Percentiles rank a stretch among this genome's conserved stretches.
Conservation (phyloP, 1,139 yeast species). For the Yamadazyma diddensiae region DNA sequence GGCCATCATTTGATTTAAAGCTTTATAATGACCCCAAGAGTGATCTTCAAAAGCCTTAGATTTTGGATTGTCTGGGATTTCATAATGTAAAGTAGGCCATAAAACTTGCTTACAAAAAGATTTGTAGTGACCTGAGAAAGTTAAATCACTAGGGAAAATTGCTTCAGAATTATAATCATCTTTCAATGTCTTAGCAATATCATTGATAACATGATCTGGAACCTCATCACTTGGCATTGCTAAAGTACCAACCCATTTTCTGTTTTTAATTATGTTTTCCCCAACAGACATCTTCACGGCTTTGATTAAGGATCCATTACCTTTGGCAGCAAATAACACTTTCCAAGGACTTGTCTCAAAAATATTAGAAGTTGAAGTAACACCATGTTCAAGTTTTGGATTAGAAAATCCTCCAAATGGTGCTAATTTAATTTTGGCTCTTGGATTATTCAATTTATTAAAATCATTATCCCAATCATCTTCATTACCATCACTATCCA, state of each 20-base stretch:
- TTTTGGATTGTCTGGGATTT: slow-evolving; percentile 92
- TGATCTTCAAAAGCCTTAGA: slow-evolving; percentile 94
- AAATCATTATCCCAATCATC: slow-evolving; percentile 23
- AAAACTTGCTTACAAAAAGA: slow-evolving; percentile 89
- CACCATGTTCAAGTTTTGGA: slow-evolving; percentile 44
- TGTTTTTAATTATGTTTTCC: slow-evolving; percentile 42
- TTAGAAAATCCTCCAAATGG: slow-evolving; percentile 78
- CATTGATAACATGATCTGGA: slow-evolving; percentile 50
- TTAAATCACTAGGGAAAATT: slow-evolving; percentile 70
- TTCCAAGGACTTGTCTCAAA: slow-evolving; percentile 78
- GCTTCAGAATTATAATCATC: slow-evolving; percentile 57
- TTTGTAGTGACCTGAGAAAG: slow-evolving; percentile 85
- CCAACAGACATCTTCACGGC: slow-evolving; percentile 70
- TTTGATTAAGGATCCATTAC: slow-evolving; percentile 85
- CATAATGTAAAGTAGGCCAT: slow-evolving; percentile 97
- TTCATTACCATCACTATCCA: slow-evolving; percentile 21
- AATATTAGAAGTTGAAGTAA: slow-evolving; percentile 47
- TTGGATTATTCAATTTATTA: slow-evolving; percentile 30
- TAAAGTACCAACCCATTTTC: slow-evolving; percentile 82
- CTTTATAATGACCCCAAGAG: slow-evolving; percentile 83
- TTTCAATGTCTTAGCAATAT: slow-evolving; percentile 45
- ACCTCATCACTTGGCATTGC: slow-evolving; percentile 90
- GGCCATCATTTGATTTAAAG: slow-evolving; percentile 76
- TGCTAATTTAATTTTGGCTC: slow-evolving; percentile 40
- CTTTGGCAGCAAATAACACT: slow-evolving; percentile 65